phyloP scores from a whole-genome alignment of 805 yeast species.

The Dipodascus albidus region DNA sequence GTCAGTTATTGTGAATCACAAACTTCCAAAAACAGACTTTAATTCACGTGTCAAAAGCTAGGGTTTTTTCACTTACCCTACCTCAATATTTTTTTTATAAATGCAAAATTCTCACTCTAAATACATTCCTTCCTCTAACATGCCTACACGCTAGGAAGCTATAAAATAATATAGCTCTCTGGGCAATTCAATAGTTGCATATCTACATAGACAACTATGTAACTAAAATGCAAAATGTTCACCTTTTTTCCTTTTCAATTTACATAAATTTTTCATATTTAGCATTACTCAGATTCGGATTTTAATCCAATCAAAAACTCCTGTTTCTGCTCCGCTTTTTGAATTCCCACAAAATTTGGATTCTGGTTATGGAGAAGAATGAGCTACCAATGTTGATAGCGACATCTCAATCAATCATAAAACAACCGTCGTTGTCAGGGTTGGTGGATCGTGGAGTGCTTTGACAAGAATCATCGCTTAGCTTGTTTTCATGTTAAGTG shows the following conservation, averaged over 20 bases:
- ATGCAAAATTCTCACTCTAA: too few species aligned
- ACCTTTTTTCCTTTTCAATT: not conserved
- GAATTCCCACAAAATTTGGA: slow-evolving; percentile 20
- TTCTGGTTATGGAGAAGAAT: slow-evolving; percentile 27
- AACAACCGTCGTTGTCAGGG: not conserved
- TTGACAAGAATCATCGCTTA: not conserved
- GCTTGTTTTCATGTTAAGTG: not conserved
- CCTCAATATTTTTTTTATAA: not conserved
- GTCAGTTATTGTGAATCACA: too few species aligned
- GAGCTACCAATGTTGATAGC: slow-evolving; percentile 12
- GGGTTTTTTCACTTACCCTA: not conserved
- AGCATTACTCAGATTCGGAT: too few species aligned
- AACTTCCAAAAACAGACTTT: not conserved
- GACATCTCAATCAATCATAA: slow-evolving; percentile 1
- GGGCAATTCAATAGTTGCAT: too few species aligned
- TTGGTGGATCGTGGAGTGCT: not conserved
- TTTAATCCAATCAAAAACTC: slow-evolving; percentile 8
- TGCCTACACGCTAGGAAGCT: too few species aligned
- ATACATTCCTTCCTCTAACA: too few species aligned
- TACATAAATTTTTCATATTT: not conserved
- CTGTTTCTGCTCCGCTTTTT: slow-evolving; percentile 25
- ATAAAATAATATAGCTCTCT: too few species aligned
- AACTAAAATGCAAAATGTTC: too few species aligned
- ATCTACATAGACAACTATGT: too few species aligned
- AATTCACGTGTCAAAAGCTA: not conserved